Percentiles rank a stretch among this genome's conserved stretches.
These are phyloP conservation scores for Neurospora sp. DNA, from an alignment of 495 filamentous ascomycete species.

Conservation along the genomic window DNA sequence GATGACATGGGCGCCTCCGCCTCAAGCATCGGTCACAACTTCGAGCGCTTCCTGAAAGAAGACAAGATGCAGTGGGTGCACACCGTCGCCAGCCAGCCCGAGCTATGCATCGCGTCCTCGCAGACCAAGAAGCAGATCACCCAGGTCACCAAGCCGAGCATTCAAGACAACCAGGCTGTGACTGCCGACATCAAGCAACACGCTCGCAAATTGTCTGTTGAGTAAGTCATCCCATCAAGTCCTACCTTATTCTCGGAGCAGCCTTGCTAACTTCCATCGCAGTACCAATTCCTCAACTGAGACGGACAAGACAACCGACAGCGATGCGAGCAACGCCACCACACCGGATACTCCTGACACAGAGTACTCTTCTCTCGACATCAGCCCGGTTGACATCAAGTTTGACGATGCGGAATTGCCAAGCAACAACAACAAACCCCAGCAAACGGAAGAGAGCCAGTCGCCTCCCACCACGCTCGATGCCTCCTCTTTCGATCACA, in stretches of 20 bases:
- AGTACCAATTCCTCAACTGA: not conserved
- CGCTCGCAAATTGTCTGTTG: not conserved
- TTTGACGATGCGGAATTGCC: not conserved
- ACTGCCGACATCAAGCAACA: not conserved
- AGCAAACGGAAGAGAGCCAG: not conserved
- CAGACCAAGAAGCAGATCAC: not conserved
- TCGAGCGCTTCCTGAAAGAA: not conserved
- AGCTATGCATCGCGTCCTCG: not conserved
- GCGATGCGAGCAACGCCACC: not conserved
- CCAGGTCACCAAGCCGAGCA: not conserved
- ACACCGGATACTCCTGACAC: not conserved
- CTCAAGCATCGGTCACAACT: not conserved
- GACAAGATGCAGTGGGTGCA: not conserved
- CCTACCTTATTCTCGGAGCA: not conserved
- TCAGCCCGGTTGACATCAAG: not conserved
- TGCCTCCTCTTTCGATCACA: not conserved
- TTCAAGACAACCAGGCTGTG: not conserved
- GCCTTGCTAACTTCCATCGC: not conserved
- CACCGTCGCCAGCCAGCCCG: not conserved
- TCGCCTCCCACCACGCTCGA: not conserved
- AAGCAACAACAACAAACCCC: not conserved
- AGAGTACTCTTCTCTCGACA: not conserved
- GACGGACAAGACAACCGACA: not conserved
- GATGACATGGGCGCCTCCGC: not conserved
- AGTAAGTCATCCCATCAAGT: not conserved